These are phyloP conservation scores for Discostella stelligera DNA, from an alignment of 352 stramenopile species.

Conservation along the genomic window DNA sequence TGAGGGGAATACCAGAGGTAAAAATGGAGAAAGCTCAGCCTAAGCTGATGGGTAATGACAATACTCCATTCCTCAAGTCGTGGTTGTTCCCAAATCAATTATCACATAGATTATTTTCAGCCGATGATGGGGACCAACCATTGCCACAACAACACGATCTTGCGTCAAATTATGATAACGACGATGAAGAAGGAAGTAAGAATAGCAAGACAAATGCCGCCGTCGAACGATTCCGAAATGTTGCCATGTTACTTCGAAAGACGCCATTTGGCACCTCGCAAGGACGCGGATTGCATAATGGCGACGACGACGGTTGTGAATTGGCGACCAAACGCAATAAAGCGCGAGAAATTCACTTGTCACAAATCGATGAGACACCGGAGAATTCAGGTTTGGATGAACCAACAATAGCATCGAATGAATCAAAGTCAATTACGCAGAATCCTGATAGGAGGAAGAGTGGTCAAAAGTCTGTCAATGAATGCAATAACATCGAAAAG, in stretches of 20 bases:
- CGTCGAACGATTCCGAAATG: not conserved
- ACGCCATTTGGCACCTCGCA: not conserved
- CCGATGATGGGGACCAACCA: slow-evolving; percentile 20
- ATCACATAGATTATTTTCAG: slow-evolving; percentile 17
- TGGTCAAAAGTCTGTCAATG: not conserved
- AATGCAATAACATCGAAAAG: not conserved
- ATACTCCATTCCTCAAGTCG: not conserved
- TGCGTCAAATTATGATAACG: not conserved
- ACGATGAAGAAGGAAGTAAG: slow-evolving; percentile 15
- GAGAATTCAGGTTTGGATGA: not conserved
- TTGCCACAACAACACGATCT: not conserved
- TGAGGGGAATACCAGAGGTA: slow-evolving; percentile 50
- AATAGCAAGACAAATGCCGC: not conserved
- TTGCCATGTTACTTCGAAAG: not conserved
- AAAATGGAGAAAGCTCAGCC: slow-evolving; percentile 7
- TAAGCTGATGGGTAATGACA: not conserved
- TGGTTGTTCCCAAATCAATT: slow-evolving; percentile 2
- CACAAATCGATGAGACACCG: not conserved
- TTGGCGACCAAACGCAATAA: slow-evolving; percentile 1
- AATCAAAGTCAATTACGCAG: not conserved
- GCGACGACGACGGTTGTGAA: not conserved
- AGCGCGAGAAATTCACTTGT: not conserved
- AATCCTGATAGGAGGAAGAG: not conserved
- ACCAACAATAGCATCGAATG: not conserved
- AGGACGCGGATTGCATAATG: not conserved